These are phyloP conservation scores for Xanthoparmelia taractica DNA, from an alignment of 495 filamentous ascomycete genomes.

Conservation along the genomic window DNA sequence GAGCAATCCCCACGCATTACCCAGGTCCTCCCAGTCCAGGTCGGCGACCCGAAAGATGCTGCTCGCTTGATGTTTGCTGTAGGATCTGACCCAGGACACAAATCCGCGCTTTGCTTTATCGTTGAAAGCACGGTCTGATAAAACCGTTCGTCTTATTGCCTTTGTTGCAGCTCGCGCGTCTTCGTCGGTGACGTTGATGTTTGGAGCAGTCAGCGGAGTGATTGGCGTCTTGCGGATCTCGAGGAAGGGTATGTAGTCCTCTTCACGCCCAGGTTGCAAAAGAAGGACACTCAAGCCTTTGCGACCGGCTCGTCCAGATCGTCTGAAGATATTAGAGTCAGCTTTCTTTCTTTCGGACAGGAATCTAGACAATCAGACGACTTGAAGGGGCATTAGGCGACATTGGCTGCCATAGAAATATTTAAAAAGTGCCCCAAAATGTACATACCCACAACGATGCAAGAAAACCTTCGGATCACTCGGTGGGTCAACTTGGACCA, in stretches of 20 bases:
- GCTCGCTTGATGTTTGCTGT: slow-evolving; percentile 81
- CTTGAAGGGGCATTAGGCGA: neutral
- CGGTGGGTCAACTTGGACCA: slow-evolving; percentile 86
- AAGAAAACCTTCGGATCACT: slow-evolving; percentile 91
- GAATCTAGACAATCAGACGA: neutral
- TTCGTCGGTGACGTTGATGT: slow-evolving; percentile 42
- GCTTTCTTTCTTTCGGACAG: neutral
- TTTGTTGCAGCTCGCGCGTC: slow-evolving; percentile 48
- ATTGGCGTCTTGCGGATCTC: slow-evolving; percentile 87
- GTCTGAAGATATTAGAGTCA: neutral
- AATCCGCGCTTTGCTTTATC: slow-evolving; percentile 86
- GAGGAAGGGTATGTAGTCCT: slow-evolving; percentile 82
- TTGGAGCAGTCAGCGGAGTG: slow-evolving; percentile 46
- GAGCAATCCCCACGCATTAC: slow-evolving; percentile 73
- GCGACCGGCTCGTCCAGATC: slow-evolving; percentile 68
- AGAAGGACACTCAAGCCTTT: slow-evolving; percentile 77
- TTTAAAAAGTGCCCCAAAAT: neutral
- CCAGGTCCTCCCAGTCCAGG: slow-evolving; percentile 76
- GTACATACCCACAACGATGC: slow-evolving; percentile 60
- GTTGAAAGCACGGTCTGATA: slow-evolving; percentile 70
- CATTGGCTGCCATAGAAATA: neutral
- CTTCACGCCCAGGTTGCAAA: slow-evolving; percentile 73
- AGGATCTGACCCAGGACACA: slow-evolving; percentile 84
- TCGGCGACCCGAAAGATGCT: slow-evolving; percentile 84
- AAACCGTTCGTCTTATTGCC: slow-evolving; percentile 53